Conservation (phyloP, 2,329 filamentous ascomycete genomes). For the Aspergillus latus region DNA sequence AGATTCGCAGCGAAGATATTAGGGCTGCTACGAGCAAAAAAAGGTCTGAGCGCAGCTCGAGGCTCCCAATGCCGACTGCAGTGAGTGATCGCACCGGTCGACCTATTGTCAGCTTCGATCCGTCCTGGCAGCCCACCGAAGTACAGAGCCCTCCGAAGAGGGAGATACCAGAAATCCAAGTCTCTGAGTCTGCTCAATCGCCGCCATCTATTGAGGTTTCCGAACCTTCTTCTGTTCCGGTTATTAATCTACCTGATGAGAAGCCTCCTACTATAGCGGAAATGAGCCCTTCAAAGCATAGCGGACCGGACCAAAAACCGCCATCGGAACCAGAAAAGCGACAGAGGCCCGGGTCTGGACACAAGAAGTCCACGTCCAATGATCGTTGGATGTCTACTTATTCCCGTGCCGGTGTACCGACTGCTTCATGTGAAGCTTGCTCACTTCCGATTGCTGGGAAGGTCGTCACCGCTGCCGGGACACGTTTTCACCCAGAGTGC, state of each 20-base stretch:
- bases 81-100: conserved; percentile 88
- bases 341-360: conserved; percentile 27
- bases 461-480: conserved; percentile 78
- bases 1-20: conserved; percentile 84
- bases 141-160: conserved; percentile 28
- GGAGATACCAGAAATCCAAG: conserved; percentile 26
- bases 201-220: conserved; percentile 36
- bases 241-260: conserved; percentile 54
- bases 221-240: conserved; percentile 40
- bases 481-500: conserved; percentile 88
- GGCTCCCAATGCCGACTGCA: conserved; percentile 81
- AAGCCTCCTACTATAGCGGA: conserved; percentile 41
- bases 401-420: conserved; percentile 53
- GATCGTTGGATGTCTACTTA: conserved; percentile 40
- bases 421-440: conserved; percentile 81
- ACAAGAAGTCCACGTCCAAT: conserved; percentile 36
- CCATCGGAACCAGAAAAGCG: conserved; percentile 20
- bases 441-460: conserved; percentile 81
- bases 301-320: conserved; percentile 17
- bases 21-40: conserved; percentile 88
- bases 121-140: conserved; percentile 68
- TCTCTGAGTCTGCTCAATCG: conserved; percentile 51
- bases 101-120: conserved; percentile 96
- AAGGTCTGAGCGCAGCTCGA: conserved; percentile 83
- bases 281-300: conserved; percentile 24